Percentiles rank a stretch among this genome's conserved stretches.
Conservation (phyloP, 345 rosid genomes). For the Corchorus olitorius region DNA sequence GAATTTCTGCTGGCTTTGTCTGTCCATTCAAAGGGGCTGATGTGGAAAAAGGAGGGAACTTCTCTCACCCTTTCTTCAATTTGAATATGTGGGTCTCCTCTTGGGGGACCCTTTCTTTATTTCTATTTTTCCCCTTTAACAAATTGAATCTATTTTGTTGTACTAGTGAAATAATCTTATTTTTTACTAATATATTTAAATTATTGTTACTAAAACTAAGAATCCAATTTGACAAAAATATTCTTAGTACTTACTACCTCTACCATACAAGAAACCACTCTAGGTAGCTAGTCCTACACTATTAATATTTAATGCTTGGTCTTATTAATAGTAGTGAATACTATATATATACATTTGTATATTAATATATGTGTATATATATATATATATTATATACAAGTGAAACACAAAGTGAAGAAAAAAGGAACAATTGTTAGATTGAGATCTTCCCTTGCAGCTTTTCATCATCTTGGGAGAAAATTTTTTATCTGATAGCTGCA, state of each 20-base stretch:
- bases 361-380: too few relatives aligned
- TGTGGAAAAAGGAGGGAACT: constrained; percentile 30
- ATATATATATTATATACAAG: too few relatives aligned
- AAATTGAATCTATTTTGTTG: too few relatives aligned
- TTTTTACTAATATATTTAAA: too few relatives aligned
- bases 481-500: constrained; percentile 23
- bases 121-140: background rate
- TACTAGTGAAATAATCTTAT: too few relatives aligned
- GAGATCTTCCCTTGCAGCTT: constrained; percentile 57
- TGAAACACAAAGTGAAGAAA: background rate
- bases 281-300: background rate
- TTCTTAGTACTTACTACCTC: too few relatives aligned
- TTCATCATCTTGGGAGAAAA: constrained; percentile 37
- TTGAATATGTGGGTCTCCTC: constrained; percentile 34
- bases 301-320: background rate
- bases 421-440: constrained; percentile 23
- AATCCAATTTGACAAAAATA: too few relatives aligned
- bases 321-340: too few relatives aligned
- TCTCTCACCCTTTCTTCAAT: constrained; percentile 15
- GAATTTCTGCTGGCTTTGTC: constrained; percentile 57
- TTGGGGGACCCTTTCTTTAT: constrained; percentile 3
- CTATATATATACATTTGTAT: background rate
- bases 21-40: constrained; percentile 48
- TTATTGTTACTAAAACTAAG: too few relatives aligned
- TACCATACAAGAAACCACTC: background rate